Percentiles rank a stretch among this genome's conserved stretches.
Evolutionary conservation across 1,284 basidiomycete genomes (phyloP).

Genomic region (Malassezia equina): DNA sequence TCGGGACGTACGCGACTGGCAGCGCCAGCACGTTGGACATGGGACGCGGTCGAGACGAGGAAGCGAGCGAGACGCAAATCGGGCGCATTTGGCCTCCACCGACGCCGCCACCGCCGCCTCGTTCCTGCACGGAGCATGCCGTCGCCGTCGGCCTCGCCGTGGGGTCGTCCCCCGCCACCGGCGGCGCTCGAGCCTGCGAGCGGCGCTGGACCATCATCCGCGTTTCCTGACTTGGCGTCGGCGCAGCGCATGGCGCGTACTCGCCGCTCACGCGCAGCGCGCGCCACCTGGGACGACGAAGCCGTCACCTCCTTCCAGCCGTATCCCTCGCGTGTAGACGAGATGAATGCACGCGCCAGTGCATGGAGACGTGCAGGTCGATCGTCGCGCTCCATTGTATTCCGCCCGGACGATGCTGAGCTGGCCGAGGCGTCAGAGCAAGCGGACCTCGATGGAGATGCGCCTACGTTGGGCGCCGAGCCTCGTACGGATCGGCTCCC

Average conservation of each 20-base stretch:
- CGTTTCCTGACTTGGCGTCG: slow-evolving; percentile 12
- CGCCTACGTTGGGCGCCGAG: not conserved
- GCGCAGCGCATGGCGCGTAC: not conserved
- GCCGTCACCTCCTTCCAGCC: not conserved
- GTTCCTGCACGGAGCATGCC: not conserved
- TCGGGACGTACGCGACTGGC: slow-evolving; percentile 15
- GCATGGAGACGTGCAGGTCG: slow-evolving; percentile 7
- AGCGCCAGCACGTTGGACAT: slow-evolving; percentile 13
- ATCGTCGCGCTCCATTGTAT: not conserved
- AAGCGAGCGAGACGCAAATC: not conserved
- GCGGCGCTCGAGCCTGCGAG: not conserved
- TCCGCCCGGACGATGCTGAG: not conserved
- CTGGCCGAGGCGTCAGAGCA: not conserved
- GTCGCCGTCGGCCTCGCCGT: not conserved
- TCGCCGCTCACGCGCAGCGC: slow-evolving; percentile 9
- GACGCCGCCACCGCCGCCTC: not conserved
- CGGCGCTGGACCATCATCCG: not conserved
- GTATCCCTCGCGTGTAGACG: slow-evolving; percentile 11
- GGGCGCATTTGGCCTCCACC: not conserved
- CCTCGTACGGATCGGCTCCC: not conserved
- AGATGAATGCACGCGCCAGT: slow-evolving; percentile 9
- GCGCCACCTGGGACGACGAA: not conserved
- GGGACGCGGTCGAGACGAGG: not conserved
- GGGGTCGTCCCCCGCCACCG: not conserved
- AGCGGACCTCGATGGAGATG: not conserved